Evolutionary conservation across 441 rosid genomes (phyloP).

Genomic region (Metrosideros polymorpha): DNA sequence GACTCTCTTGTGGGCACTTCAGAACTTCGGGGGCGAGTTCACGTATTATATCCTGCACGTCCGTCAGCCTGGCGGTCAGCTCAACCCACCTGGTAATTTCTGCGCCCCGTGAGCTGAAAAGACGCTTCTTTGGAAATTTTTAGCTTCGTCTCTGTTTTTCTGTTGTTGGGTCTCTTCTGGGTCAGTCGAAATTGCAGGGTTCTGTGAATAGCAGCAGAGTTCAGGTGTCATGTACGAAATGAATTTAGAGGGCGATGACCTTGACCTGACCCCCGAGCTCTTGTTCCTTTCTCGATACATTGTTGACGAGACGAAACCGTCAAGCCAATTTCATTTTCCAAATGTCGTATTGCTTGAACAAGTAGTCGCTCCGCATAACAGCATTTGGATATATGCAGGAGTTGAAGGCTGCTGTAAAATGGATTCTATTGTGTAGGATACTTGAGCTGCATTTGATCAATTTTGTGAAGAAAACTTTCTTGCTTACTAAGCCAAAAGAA

Average conservation of each 20-base stretch:
- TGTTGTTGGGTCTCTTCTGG: not conserved
- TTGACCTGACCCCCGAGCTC: not conserved
- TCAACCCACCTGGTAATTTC: not conserved
- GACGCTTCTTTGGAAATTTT: not conserved
- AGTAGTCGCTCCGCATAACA: not conserved
- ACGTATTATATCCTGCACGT: not conserved
- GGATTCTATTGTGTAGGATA: fast-evolving
- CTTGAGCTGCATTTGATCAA: not conserved
- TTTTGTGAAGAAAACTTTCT: not conserved
- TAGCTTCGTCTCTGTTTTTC: not conserved
- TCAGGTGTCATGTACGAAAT: not conserved
- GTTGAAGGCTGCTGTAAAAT: not conserved
- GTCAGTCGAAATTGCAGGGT: not conserved
- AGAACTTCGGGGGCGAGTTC: not conserved
- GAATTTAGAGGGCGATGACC: not conserved
- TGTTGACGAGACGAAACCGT: not conserved
- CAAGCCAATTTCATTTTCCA: not conserved
- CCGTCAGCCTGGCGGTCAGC: not conserved
- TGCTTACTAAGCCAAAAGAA: not conserved
- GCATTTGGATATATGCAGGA: not conserved
- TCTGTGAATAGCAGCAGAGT: not conserved
- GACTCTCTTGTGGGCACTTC: not conserved
- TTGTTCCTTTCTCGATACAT: not conserved
- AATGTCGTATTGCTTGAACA: not conserved
- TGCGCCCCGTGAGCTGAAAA: not conserved